These are phyloP conservation scores for Parastagonospora avenae DNA, from an alignment of 2,329 filamentous ascomycete genomes.

Conservation along the genomic window DNA sequence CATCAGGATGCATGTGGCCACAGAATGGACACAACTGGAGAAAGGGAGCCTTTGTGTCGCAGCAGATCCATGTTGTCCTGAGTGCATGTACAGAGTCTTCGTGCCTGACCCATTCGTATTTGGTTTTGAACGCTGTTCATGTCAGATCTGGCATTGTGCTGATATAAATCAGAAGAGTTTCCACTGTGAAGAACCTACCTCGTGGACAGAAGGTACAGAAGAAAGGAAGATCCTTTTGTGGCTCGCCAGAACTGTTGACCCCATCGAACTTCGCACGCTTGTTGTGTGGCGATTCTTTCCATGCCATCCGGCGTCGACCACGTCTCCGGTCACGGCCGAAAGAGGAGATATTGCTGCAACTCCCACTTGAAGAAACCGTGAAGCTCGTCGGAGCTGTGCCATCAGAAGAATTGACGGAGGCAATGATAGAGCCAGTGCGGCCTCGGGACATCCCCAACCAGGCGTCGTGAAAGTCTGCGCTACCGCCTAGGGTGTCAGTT, in stretches of 20 bases:
- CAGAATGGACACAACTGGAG: constrained; percentile 41
- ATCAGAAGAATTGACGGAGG: constrained; percentile 39
- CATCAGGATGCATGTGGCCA: constrained; percentile 37
- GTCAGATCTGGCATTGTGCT: neutral
- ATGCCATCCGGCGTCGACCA: constrained; percentile 42
- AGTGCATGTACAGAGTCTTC: constrained; percentile 46
- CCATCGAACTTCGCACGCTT: constrained; percentile 34
- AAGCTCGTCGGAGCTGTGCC: constrained; percentile 40
- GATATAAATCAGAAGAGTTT: no score
- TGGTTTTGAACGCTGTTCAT: constrained; percentile 38
- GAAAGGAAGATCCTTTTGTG: constrained; percentile 39
- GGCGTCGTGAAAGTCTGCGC: constrained; percentile 25
- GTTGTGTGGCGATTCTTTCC: constrained; percentile 39
- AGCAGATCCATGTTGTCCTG: constrained; percentile 47
- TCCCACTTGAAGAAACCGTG: constrained; percentile 37
- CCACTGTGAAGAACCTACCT: neutral
- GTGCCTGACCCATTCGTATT: constrained; percentile 46
- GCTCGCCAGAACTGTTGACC: constrained; percentile 35
- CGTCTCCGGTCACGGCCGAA: constrained; percentile 42
- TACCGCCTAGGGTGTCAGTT: constrained; percentile 23
- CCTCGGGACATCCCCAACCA: constrained; percentile 30
- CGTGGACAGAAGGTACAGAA: constrained; percentile 45
- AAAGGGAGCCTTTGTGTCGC: constrained; percentile 29
- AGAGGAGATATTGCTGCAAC: constrained; percentile 41
- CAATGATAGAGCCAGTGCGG: constrained; percentile 35